Evolutionary conservation across 371 early-diverging fungal species (phyloP).

Genomic region (Lichtheimia hyalospora): DNA sequence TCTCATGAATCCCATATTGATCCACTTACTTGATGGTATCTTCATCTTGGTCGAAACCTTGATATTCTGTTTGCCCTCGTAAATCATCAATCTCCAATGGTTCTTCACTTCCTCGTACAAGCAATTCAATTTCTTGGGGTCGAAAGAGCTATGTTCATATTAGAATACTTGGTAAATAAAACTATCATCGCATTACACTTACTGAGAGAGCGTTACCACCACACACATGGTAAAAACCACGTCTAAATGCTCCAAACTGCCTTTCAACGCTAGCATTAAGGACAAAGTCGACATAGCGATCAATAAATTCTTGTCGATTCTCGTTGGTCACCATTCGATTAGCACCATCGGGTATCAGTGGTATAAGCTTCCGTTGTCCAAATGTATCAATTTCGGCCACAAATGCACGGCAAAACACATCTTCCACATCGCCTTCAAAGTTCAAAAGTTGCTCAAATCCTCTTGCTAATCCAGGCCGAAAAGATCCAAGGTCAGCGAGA

Average conservation of each 20-base stretch:
- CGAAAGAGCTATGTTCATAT: constrained; percentile 62
- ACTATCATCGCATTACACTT: constrained; percentile 4
- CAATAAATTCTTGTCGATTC: constrained; percentile 80
- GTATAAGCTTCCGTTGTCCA: constrained; percentile 71
- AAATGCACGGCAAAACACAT: constrained; percentile 83
- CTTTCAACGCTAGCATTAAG: constrained; percentile 72
- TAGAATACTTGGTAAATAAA: not conserved
- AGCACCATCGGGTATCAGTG: constrained; percentile 74
- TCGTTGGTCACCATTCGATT: constrained; percentile 73
- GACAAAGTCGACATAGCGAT: constrained; percentile 78
- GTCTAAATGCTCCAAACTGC: constrained; percentile 89
- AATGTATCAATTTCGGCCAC: constrained; percentile 77
- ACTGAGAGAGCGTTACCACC: constrained; percentile 85
- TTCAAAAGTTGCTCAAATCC: constrained; percentile 84
- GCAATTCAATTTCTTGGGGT: constrained; percentile 94
- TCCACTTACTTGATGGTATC: constrained; percentile 50
- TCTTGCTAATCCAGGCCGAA: constrained; percentile 70
- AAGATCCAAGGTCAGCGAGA: constrained; percentile 57
- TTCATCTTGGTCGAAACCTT: constrained; percentile 68
- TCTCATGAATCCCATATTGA: not conserved
- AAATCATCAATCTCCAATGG: constrained; percentile 80
- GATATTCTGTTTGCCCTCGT: constrained; percentile 78
- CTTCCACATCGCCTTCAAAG: constrained; percentile 82
- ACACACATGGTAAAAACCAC: constrained; percentile 92
- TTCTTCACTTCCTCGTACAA: constrained; percentile 91